phyloP scores from a whole-genome alignment of 768 basidiomycete species.

The Amanita jacksonii region DNA sequence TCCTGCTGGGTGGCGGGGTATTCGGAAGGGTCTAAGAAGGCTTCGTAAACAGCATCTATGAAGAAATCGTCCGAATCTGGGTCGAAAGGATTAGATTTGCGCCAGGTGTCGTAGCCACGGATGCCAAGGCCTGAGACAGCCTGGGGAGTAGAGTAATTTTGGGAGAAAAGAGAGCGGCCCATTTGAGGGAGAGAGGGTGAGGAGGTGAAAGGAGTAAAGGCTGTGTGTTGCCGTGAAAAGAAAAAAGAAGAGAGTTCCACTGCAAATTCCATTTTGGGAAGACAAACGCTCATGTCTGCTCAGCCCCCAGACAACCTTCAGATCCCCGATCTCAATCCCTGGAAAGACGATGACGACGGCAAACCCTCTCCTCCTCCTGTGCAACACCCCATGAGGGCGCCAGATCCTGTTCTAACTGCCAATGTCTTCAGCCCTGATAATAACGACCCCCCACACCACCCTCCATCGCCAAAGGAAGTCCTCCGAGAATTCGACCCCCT shows the following conservation, averaged over 20 bases:
- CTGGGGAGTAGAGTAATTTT: constrained; percentile 26
- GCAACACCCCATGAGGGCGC: constrained; percentile 22
- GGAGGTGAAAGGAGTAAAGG: constrained; percentile 8
- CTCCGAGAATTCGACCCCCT: constrained; percentile 65
- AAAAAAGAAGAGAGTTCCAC: background rate
- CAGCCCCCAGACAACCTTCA: background rate
- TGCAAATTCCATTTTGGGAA: too few relatives aligned
- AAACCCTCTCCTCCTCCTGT: background rate
- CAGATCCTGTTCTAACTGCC: constrained; percentile 37
- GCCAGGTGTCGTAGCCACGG: constrained; percentile 47
- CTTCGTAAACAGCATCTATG: constrained; percentile 53
- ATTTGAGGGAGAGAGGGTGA: constrained; percentile 21
- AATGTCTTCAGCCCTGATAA: constrained; percentile 14
- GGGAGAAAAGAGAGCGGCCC: constrained; percentile 55
- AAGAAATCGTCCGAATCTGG: constrained; percentile 79
- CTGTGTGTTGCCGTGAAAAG: background rate
- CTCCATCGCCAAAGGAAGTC: constrained; percentile 27
- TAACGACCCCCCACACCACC: constrained; percentile 17
- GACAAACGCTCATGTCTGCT: too few relatives aligned
- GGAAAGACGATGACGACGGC: constrained; percentile 3
- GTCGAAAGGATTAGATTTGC: constrained; percentile 58
- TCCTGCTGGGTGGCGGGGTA: constrained; percentile 21
- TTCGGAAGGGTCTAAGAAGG: constrained; percentile 41
- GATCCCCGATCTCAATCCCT: constrained; percentile 3
- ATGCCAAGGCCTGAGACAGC: constrained; percentile 33